phyloP scores from a whole-genome alignment of 345 rosid genomes.

The Sonneratia caseolaris region DNA sequence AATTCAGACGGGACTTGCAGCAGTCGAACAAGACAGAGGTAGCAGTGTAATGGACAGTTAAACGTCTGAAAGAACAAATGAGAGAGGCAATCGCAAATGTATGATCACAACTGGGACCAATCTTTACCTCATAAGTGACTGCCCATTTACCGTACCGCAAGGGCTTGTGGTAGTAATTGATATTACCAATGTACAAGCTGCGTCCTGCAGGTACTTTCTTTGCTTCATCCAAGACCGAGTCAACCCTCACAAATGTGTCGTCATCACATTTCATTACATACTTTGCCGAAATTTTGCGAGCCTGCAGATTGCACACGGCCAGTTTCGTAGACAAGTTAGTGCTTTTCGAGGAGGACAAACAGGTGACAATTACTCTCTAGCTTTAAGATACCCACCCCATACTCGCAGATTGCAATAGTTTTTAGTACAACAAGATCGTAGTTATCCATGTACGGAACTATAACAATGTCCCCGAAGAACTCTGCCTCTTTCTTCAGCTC shows the following conservation, averaged over 20 bases:
- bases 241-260: constrained; percentile 82
- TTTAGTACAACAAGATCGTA: too few species aligned
- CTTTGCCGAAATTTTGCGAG: constrained; percentile 47
- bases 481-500: too few species aligned
- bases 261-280: constrained; percentile 89
- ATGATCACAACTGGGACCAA: background rate
- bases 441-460: too few species aligned
- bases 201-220: constrained; percentile 44
- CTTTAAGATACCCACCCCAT: constrained; percentile 52
- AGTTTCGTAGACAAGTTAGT: background rate
- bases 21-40: background rate
- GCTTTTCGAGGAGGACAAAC: background rate
- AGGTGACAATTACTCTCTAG: background rate
- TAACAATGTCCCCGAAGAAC: too few species aligned
- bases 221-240: constrained; percentile 55
- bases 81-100: too few species aligned
- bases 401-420: constrained; percentile 93
- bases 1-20: background rate
- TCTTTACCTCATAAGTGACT: constrained; percentile 78
- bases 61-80: background rate
- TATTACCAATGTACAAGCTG: constrained; percentile 76
- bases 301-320: constrained; percentile 30
- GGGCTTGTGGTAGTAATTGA: constrained; percentile 82
- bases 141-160: constrained; percentile 97
- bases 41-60: background rate